Base-by-base conservation (phyloP, 371 early-diverging fungal genomes). In the Syncephalastrum sp. region DNA sequence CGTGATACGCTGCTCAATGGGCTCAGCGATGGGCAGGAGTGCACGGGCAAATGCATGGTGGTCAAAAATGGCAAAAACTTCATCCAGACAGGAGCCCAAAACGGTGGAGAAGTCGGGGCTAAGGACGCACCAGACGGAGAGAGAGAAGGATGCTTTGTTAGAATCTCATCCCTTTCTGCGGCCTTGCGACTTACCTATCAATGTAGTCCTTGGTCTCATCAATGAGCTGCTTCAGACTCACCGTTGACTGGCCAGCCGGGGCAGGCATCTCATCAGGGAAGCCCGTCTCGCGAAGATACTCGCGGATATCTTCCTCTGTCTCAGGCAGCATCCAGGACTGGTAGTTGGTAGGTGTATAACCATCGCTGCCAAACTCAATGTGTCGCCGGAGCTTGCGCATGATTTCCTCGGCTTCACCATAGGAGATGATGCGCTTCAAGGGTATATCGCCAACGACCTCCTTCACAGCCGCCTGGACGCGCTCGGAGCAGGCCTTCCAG, bases 121-220 rank as follows among this genome's bases (percentile, higher is more conserved):
- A 46, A 19, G 1, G 10, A 53, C 38, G 38, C 43, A 16, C 24
- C 21, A 21, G 21, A 21, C 1, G 21, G 21, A 21, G 21, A 21
- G n/a, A n/a, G n/a, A n/a, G n/a, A n/a, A n/a, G n/a, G n/a, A 1
- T 21, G 21, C 21, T 21, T 21, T 21, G 21, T 21, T 21, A 21
- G 21, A 21, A 2, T 2, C 2, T 2, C 2, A 21, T 21, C 21
- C 21, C 21, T 21, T 21, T 21, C 21, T 21, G 21, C 21, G 21
- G 21, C 41, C 7, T 15, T 46, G 19, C 8, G 24, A 42, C 54
- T 48, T 74, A 87, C 86, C 88, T 82, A 44, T 92, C 90, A 43
- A 92, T 74, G 56, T 87, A 89, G 60, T 93, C 94, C 25, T 85
- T 82, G 0, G 91, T 89, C 65, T 93, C 94, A 69, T 93, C 86